phyloP scores from a whole-genome alignment of 179 eudicot species.

The Beta lomatogona region DNA sequence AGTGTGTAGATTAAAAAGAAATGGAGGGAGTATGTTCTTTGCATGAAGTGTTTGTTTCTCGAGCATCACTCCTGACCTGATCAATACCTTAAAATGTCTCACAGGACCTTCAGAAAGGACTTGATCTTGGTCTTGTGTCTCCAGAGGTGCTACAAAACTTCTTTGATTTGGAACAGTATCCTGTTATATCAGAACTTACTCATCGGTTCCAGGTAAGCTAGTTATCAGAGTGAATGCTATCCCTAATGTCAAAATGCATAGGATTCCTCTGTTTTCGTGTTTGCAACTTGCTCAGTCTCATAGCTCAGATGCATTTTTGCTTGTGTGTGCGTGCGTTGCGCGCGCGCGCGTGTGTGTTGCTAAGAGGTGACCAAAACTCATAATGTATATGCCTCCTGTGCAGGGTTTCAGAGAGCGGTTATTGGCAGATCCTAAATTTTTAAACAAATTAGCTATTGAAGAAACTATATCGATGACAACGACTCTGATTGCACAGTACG shows the following conservation, averaged over 20 bases:
- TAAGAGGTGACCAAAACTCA: constrained; percentile 17
- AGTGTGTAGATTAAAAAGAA: too few relatives aligned
- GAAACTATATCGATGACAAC: constrained; percentile 88
- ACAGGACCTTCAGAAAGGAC: constrained; percentile 92
- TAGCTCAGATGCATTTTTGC: neutral
- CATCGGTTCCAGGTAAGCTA: constrained; percentile 78
- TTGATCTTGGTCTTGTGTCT: constrained; percentile 96
- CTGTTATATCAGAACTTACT: constrained; percentile 77
- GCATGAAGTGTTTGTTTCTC: neutral
- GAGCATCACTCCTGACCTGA: constrained; percentile 15
- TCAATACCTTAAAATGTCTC: constrained; percentile 21
- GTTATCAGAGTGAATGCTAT: neutral
- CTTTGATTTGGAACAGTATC: constrained; percentile 93
- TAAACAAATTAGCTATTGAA: constrained; percentile 87
- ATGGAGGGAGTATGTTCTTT: too few relatives aligned
- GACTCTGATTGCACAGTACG: constrained; percentile 85
- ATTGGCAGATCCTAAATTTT: constrained; percentile 89
- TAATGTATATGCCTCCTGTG: constrained; percentile 18
- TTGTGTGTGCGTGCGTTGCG: neutral
- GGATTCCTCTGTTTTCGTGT: neutral
- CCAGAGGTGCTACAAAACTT: constrained; percentile 96
- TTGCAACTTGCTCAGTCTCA: neutral
- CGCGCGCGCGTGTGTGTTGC: neutral
- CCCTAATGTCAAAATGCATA: neutral
- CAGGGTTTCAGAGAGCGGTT: constrained; percentile 98